Evolutionary conservation across 257 asterid genomes (phyloP), one percentile per base, ranked within the genome.

Genomic region (Gentiana macrophylla): DNA sequence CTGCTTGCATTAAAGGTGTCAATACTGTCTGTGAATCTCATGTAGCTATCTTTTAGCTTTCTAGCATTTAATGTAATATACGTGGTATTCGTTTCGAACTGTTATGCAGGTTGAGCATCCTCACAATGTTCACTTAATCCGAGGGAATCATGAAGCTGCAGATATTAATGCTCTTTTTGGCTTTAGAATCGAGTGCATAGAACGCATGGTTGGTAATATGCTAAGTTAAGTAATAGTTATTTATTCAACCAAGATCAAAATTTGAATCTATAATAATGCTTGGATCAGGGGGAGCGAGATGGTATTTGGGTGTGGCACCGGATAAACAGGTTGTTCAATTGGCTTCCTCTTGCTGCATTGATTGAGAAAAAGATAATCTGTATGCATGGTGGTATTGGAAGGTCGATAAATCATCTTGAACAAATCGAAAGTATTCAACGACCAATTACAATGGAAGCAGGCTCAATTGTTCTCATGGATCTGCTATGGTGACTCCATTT

Each of bases 271-370:
- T 67, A 43, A 56, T 67, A 43, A 46, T 73, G 57, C 53, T 57
- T 62, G 64, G 67, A 70, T 61, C 80, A 92, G 99, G 99, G 99
- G 67, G 99, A 92, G 83, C 83, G 99, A 79, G 99, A 92, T 80
- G 99, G 99, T 71, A 89, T 92, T 49, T 92, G 99, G 97, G 76
- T 86, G 37, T 88, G 99, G 99, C 95, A 92, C 67, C 89, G 97
- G 56, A 79, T 92, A 71, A 92, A 92, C 64, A 75, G 95, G 73
- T 76, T 92, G 73, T 92, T 92, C 71, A 92, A 92, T 74, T 92
- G 99, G 99, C 97, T 92, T 70, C 99, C 99, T 47, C 78, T 89
- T 64, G 95, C 99, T 50, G 99, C 99, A 34, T 69, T 86, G 67
- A 86, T 92, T 43, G 99, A 92, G 89, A 92, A 89, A 68, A 92